Evolutionary conservation across 2,329 filamentous ascomycete species (phyloP).

Genomic region (Balansia obtecta): DNA sequence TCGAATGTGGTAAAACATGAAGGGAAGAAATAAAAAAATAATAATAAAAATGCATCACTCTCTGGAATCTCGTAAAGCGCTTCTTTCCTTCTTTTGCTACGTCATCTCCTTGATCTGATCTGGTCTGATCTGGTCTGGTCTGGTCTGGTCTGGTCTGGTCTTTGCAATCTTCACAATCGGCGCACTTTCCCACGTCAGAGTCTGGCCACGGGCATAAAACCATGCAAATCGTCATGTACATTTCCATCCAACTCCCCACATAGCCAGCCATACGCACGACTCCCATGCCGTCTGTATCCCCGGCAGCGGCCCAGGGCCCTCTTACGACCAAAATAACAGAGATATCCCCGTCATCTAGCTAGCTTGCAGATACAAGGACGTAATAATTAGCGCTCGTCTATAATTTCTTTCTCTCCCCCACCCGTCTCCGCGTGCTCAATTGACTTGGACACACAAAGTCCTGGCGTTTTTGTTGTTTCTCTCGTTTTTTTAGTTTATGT

Average conservation of each 20-base stretch:
- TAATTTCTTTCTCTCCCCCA: constrained; percentile 2
- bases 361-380: constrained; percentile 23
- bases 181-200: neutral
- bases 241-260: neutral
- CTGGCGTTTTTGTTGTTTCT: neutral
- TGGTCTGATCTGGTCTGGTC: too few species aligned
- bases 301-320: constrained; percentile 1
- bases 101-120: too few species aligned
- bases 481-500: neutral
- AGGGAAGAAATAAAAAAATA: too few species aligned
- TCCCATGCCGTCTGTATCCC: constrained; percentile 2
- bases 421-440: neutral
- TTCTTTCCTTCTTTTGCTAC: too few species aligned
- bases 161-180: constrained; percentile 3
- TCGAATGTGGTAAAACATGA: too few species aligned
- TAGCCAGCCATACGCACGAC: constrained; percentile 6
- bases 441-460: neutral
- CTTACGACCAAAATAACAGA: neutral
- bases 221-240: neutral
- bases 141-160: too few species aligned
- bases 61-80: too few species aligned
- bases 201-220: neutral
- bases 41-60: too few species aligned
- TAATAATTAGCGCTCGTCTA: constrained; percentile 12
- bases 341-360: constrained; percentile 17